Evolutionary conservation across 1,139 yeast species (phyloP), one percentile per base, ranked within the genome.

Genomic region (Nematodospora anomalae): DNA sequence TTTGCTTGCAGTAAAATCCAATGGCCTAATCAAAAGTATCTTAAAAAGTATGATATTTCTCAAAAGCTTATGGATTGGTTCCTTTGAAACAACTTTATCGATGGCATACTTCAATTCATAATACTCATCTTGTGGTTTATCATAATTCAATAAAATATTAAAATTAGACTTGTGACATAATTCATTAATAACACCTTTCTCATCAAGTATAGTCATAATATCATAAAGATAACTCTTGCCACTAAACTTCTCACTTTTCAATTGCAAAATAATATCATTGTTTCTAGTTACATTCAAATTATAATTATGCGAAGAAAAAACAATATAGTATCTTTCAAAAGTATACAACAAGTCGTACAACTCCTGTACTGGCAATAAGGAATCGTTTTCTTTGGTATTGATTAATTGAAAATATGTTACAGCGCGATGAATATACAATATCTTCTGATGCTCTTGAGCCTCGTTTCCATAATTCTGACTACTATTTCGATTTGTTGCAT

Each of bases 401-500:
- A 68, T 60, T 30, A 67, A 49, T 42, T 65, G 71, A 42, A 55
- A 65, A 43, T 53, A 64, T 12, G 67, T 52, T n/a, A 67, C 57
- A n/a, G 69, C 58, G 30, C 60, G 61, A 33, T 66, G 51, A 21
- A 67, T 44, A 43, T 62, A 52, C 31, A 62, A 45, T 13, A 66
- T 50, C 38, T 64, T 64, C 37, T 65, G 69, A 40, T 66, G 66
- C 36, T 62, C 65, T 41, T 53, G 50, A 13, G 45, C 49, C 43
- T 45, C 53, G 26, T 47, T 47, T 2, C 51, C 51, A 33, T 46
- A 47, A 29, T 46, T 41, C 8, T 18, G 21, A 14, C 36, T 35
- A 6, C 35, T 26, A 11, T 21, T 32, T 10, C 30, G 26, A 23
- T 21, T 32, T 6, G 41, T 27, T 6, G 41, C 28, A 34, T 47